A percentile compares a stretch with the other conserved stretches of the same genome.
Evolutionary conservation across 2,329 filamentous ascomycete species (phyloP).

Genomic region (Colletotrichum abscissum): DNA sequence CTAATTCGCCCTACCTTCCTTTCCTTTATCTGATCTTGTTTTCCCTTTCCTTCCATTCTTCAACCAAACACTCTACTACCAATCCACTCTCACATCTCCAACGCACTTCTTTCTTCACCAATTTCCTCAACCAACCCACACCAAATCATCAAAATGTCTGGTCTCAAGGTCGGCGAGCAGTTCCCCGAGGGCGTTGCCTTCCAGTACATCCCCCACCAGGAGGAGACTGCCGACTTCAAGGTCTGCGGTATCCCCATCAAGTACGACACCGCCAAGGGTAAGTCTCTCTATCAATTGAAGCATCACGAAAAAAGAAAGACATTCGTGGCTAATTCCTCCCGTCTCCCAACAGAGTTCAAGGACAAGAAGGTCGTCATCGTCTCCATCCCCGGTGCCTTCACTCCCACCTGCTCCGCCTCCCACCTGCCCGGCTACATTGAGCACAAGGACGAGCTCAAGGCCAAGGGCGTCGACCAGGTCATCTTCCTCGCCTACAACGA

Average conservation of each 20-base stretch:
- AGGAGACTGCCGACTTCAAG: conserved; percentile 75
- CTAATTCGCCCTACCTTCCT: conserved; percentile 22
- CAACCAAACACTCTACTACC: neutral
- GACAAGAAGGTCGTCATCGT: conserved; percentile 68
- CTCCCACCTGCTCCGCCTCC: conserved; percentile 83
- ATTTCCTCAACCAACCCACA: neutral
- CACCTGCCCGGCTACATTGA: conserved; percentile 86
- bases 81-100: neutral
- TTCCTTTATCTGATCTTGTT: neutral
- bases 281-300: conserved; percentile 34
- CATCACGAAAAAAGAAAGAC: no score
- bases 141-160: conserved; percentile 58
- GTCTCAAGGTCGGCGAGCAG: conserved; percentile 82
- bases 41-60: neutral
- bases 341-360: conserved; percentile 64
- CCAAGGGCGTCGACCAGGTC: conserved; percentile 85
- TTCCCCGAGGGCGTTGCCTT: conserved; percentile 87
- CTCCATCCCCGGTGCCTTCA: conserved; percentile 79
- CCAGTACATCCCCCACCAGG: conserved; percentile 82
- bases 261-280: conserved; percentile 83
- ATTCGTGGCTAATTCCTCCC: neutral
- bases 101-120: conserved; percentile 15
- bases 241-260: conserved; percentile 82
- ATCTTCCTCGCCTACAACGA: conserved; percentile 88
- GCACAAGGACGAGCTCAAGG: conserved; percentile 76